Evolutionary conservation across 225 moss, liverwort and hornwort species (phyloP).

Genomic region (Climacium dendroides): DNA sequence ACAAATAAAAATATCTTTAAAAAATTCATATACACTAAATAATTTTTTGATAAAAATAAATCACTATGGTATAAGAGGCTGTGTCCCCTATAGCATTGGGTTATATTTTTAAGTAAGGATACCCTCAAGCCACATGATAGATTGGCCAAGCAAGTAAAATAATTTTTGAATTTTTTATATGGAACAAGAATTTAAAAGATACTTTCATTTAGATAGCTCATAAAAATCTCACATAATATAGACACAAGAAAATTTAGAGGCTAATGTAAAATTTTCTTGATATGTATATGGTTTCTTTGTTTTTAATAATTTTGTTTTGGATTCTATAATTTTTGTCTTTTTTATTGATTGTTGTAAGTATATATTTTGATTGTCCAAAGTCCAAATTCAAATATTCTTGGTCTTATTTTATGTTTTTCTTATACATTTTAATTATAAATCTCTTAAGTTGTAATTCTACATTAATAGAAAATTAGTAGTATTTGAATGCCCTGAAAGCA

Average conservation of each 20-base stretch:
- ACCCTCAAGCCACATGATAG: background rate
- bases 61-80: accelerated
- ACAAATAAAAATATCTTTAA: background rate
- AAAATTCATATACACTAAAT: background rate
- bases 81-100: accelerated
- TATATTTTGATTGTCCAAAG: background rate
- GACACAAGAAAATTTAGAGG: background rate
- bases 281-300: background rate
- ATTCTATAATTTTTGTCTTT: background rate
- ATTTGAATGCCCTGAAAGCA: too few relatives aligned
- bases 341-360: background rate
- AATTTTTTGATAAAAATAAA: background rate
- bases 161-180: background rate
- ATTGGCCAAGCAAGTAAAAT: background rate
- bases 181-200: background rate
- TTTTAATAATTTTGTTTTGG: too few relatives aligned
- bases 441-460: background rate
- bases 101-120: background rate
- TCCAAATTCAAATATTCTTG: background rate
- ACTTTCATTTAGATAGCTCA: background rate
- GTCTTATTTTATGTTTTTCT: background rate
- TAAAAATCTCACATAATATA: background rate
- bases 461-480: background rate
- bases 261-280: background rate
- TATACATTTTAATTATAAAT: background rate